Conservation (phyloP, 2,329 filamentous ascomycete genomes). For the Sphaerostilbella broomeana region DNA sequence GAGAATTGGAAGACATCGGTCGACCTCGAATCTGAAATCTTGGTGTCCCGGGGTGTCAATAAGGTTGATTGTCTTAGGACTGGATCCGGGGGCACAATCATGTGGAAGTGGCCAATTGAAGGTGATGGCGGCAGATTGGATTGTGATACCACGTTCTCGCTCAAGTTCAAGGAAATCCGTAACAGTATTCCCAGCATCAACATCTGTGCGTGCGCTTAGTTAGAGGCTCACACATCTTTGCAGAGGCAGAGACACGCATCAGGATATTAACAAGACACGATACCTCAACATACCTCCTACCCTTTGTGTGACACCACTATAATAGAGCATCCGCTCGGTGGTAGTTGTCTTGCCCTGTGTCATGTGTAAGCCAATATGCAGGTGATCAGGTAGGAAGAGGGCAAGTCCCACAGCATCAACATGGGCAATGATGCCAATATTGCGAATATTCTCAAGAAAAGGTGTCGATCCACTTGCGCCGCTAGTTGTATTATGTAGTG, state of each 20-base stretch:
- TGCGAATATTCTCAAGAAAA: slow-evolving; percentile 57
- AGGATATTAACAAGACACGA: background rate
- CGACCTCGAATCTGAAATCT: slow-evolving; percentile 94
- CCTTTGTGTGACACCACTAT: slow-evolving; percentile 80
- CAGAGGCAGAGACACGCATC: background rate
- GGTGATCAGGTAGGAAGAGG: background rate
- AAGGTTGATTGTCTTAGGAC: slow-evolving; percentile 69
- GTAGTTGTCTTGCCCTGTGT: slow-evolving; percentile 86
- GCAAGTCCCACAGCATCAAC: slow-evolving; percentile 68
- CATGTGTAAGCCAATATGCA: slow-evolving; percentile 1
- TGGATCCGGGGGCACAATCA: slow-evolving; percentile 32
- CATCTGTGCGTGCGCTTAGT: slow-evolving; percentile 47
- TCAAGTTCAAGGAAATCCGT: slow-evolving; percentile 96
- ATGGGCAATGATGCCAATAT: slow-evolving; percentile 97
- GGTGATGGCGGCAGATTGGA: slow-evolving; percentile 93
- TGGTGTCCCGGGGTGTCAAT: slow-evolving; percentile 97
- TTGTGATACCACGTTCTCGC: slow-evolving; percentile 87
- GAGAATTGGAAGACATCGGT: slow-evolving; percentile 79
- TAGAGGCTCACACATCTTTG: background rate
- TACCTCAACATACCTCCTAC: slow-evolving; percentile 55
- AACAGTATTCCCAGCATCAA: slow-evolving; percentile 93
- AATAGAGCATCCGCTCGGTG: slow-evolving; percentile 97
- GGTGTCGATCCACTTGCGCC: background rate
- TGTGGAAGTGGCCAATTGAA: slow-evolving; percentile 77
- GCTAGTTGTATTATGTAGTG: background rate